phyloP scores from a whole-genome alignment of 2,329 filamentous ascomycete species.

The Colletotrichum cordylinicola region DNA sequence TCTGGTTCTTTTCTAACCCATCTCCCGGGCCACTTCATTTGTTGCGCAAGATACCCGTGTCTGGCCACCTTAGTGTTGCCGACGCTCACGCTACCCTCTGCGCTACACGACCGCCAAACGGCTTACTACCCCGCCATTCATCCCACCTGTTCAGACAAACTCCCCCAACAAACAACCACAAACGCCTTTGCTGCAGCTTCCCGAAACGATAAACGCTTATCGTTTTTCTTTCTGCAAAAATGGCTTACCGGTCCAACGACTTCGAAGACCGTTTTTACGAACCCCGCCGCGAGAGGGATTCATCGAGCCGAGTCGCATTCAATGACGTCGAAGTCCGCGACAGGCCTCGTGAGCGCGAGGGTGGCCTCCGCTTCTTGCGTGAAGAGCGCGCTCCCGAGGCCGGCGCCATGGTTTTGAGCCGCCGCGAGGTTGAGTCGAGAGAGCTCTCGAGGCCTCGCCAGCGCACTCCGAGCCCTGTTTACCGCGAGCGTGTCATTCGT shows the following conservation, averaged over 20 bases:
- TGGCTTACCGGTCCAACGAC: conserved; percentile 17
- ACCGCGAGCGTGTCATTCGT: conserved; percentile 42
- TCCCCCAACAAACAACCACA: not conserved
- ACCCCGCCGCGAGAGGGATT: conserved; percentile 32
- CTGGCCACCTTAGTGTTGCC: not conserved
- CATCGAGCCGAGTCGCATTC: conserved; percentile 29
- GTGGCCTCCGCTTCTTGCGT: conserved; percentile 53
- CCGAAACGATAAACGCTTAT: not conserved
- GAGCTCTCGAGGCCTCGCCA: conserved; percentile 52
- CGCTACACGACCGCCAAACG: conserved; percentile 2
- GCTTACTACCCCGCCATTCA: conserved; percentile 22
- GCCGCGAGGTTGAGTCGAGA: conserved; percentile 60
- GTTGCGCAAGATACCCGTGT: conserved; percentile 1
- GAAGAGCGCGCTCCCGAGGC: conserved; percentile 56
- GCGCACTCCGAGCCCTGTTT: conserved; percentile 47
- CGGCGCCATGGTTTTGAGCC: conserved; percentile 59
- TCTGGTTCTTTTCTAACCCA: conserved; percentile 4
- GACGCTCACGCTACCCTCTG: conserved; percentile 9
- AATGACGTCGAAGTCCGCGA: conserved; percentile 42
- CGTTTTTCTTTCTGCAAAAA: not conserved
- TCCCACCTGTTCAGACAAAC: conserved; percentile 12
- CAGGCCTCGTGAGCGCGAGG: conserved; percentile 48
- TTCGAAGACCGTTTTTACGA: conserved; percentile 27
- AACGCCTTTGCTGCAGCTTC: not conserved
- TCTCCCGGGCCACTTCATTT: conserved; percentile 12